Evolutionary conservation across 257 asterid species (phyloP).

Genomic region (Echium plantagineum): DNA sequence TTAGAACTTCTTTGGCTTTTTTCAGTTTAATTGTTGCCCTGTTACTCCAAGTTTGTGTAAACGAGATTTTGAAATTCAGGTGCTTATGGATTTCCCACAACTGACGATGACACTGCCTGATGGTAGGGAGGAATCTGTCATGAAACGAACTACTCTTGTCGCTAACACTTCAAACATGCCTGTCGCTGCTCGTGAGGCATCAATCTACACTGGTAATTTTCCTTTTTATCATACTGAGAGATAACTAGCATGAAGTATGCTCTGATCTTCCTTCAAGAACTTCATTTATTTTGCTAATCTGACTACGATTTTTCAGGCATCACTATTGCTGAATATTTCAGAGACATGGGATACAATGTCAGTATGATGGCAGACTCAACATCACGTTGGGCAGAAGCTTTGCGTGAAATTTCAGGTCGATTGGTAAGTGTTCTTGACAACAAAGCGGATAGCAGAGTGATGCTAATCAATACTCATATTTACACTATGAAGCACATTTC

Average conservation of each 20-base stretch:
- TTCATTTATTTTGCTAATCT: conserved; percentile 9
- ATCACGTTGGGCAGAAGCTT: conserved; percentile 99
- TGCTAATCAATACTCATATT: not conserved
- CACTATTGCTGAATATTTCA: conserved; percentile 92
- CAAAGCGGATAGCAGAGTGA: not conserved
- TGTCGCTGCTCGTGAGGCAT: conserved; percentile 99
- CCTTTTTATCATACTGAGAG: not conserved
- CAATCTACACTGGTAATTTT: conserved; percentile 37
- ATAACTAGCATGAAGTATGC: not conserved
- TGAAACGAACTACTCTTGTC: conserved; percentile 99
- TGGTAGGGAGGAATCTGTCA: conserved; percentile 99
- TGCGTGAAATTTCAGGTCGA: conserved; percentile 99
- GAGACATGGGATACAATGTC: conserved; percentile 99
- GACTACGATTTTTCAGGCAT: conserved; percentile 57
- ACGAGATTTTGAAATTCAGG: conserved; percentile 24
- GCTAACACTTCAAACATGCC: conserved; percentile 99
- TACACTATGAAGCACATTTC: not conserved
- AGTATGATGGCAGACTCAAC: conserved; percentile 99
- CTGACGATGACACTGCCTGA: conserved; percentile 97
- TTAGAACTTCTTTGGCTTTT: conserved; percentile 22
- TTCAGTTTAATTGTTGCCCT: conserved; percentile 10
- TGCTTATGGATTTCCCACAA: conserved; percentile 99
- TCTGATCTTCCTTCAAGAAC: not conserved
- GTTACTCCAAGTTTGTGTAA: not conserved
- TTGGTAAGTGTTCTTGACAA: conserved; percentile 48